Evolutionary conservation across 1,284 basidiomycete species (phyloP), one percentile per base, ranked within the genome.

Genomic region (Pyrrhoderma lamaoense): DNA sequence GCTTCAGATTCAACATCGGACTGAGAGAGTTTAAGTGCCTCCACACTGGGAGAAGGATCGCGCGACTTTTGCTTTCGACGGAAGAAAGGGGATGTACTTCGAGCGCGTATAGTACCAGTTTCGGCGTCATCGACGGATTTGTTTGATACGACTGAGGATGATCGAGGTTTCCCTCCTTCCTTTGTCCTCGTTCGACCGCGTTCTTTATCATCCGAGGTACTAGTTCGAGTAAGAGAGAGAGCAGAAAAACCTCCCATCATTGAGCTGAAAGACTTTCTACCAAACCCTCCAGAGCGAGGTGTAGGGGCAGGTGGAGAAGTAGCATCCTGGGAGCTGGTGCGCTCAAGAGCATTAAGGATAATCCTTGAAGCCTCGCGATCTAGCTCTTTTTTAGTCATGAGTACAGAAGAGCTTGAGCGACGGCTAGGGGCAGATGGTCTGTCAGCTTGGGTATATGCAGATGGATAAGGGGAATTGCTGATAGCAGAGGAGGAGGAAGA

Each of bases 71-170:
- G 72, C 34, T 82, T 75, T 54, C 86, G 74, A 44, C 67, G 70
- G 61, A 89, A 89, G 61, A 89, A 89, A 14, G 85, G 85, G 0
- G 85, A 88, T 56, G 79, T 74, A 31, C 82, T 86, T 37, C 85
- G 80, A 9, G 82, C 72, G 52, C 81, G 80, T 23, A 47, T 52
- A 8, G 62, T 61, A 47, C 61, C 56, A 3, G 59, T 56, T 40
- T 67, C 62, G 25, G 61, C 61, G 8, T 65, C 63, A 35, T 67
- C 67, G 19, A 59, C 61, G 11, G 60, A 59, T 23, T 51, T 58
- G 7, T 62, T 67, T 68, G 54, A 44, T 3, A 49, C 67, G 66
- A 59, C 45, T 4, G 82, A 83, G 9, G 75, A 68, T n/a, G 82
- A 82, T 18, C 79, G 76, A 27, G 67, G 62, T 31, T 57, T 59